These are phyloP conservation scores for Pleochaeta shiraiana DNA, from an alignment of 2,329 filamentous ascomycete species.

Conservation along the genomic window DNA sequence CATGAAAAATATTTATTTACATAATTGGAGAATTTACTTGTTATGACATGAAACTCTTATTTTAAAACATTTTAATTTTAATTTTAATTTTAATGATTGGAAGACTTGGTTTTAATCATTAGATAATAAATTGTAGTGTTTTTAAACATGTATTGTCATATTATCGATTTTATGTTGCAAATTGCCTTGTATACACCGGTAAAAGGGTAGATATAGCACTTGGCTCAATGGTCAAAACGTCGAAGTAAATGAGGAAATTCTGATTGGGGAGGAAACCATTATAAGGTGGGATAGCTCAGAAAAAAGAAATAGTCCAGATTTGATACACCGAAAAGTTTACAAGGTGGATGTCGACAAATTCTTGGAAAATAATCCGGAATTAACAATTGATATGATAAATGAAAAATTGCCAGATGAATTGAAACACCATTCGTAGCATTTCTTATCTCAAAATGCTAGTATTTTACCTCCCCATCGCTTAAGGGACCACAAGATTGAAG, in stretches of 20 bases:
- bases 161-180: too few relatives aligned
- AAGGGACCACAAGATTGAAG: neutral
- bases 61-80: too few relatives aligned
- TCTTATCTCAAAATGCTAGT: neutral
- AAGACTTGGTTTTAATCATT: too few relatives aligned
- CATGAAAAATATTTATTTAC: too few relatives aligned
- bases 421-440: neutral
- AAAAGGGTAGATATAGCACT: too few relatives aligned
- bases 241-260: neutral
- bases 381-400: neutral
- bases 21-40: too few relatives aligned
- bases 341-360: neutral
- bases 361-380: neutral
- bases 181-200: too few relatives aligned
- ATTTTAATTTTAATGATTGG: too few relatives aligned
- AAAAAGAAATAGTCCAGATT: neutral
- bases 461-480: neutral
- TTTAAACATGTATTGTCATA: too few relatives aligned
- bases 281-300: neutral
- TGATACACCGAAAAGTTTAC: neutral
- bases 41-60: too few relatives aligned
- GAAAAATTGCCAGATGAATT: neutral
- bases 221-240: neutral
- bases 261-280: neutral
- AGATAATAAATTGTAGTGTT: too few relatives aligned